Conservation (phyloP, 208 protist genomes). For the Acanthamoeba sp. region DNA sequence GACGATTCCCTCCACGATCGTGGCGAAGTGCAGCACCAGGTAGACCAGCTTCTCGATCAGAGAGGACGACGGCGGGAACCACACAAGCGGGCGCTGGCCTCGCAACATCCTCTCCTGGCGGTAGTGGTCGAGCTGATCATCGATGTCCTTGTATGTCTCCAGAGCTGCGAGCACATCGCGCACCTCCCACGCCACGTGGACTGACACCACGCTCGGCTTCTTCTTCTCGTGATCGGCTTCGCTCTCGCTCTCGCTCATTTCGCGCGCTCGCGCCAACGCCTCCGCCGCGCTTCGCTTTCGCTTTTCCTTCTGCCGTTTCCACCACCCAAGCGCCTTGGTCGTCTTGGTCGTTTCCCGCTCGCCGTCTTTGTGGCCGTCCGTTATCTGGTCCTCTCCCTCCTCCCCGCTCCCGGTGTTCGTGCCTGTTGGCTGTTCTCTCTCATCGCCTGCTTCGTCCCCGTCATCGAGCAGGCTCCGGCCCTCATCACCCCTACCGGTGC, state of each 20-base stretch:
- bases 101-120: neutral
- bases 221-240: slow-evolving; percentile 2
- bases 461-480: neutral
- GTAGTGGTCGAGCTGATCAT: slow-evolving; percentile 60
- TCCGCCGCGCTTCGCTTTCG: neutral
- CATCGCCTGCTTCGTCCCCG: neutral
- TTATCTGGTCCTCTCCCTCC: neutral
- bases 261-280: neutral
- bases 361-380: neutral
- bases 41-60: slow-evolving; percentile 38
- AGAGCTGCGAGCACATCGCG: slow-evolving; percentile 9
- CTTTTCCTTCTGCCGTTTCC: slow-evolving; percentile 1
- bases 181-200: slow-evolving; percentile 57
- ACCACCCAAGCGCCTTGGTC: neutral
- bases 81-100: slow-evolving; percentile 51
- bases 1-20: slow-evolving; percentile 14
- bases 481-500: neutral
- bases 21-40: neutral
- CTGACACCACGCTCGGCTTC: slow-evolving; percentile 36
- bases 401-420: neutral
- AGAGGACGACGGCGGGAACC: neutral
- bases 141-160: slow-evolving; percentile 53
- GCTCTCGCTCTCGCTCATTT: slow-evolving; percentile 6
- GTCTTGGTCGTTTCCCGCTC: neutral
- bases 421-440: neutral